Evolutionary conservation across 192 early-diverging fungal genomes (phyloP), one percentile per base, ranked within the genome.

Genomic region (Coemansia sp.): DNA sequence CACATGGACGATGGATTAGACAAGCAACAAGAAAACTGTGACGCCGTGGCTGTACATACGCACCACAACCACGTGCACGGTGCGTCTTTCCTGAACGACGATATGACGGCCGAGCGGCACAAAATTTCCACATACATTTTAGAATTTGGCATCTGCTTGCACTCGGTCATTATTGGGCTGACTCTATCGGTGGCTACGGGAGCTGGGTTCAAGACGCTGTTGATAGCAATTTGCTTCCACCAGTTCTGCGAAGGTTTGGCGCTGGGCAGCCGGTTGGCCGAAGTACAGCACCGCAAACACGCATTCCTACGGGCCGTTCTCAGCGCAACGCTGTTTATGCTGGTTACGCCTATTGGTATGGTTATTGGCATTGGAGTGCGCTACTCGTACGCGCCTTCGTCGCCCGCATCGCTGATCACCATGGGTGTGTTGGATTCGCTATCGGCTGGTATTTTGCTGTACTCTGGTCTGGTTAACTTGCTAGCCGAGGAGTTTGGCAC

Each of bases 181-280:
- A 78, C 88, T 8, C 71, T 91, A 22, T 87, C 81, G 3, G 83
- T 82, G 2, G 80, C 87, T 7, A 74, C 65, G 9, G 80, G 75
- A 18, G 39, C 69, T 0, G 83, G 83, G 18, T 89, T 90, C 62
- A 80, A 67, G 9, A 82, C 82, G 1, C 77, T 93, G 0, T 61
- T 88, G 19, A 62, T 87, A 9, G 90, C 92, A 1, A 69, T 93
- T 18, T 68, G 83, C 22, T 91, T 93, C 74, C 83, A 84, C 72
- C 91, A 93, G 82, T 81, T 87, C 68, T 89, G 90, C 75, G 88
- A 91, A 71, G 92, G 91, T 23, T 65, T 93, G 38, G 90, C 90
- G 12, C 81, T 93, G 51, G 90, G 90, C 35, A 85, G 88, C 27
- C 84, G 90, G 22, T 76, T 92, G 57, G 85, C 86, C 7, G 84